Conservation (phyloP, 2,329 filamentous ascomycete genomes). For the Ambrosiella cleistominuta region DNA sequence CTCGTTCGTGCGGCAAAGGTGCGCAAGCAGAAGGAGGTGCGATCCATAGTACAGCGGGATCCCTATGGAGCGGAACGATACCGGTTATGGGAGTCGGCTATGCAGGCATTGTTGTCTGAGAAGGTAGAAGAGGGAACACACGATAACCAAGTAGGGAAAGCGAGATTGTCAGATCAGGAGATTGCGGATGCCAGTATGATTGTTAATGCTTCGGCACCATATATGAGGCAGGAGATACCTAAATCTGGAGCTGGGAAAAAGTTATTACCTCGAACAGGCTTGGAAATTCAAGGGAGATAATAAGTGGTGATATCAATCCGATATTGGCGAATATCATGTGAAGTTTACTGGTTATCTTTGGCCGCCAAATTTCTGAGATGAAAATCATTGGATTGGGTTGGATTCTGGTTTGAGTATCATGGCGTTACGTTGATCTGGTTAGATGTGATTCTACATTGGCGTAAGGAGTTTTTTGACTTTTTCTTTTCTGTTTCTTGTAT, state of each 20-base stretch:
- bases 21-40: conserved; percentile 46
- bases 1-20: conserved; percentile 45
- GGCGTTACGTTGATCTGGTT: neutral
- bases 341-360: neutral
- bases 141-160: neutral
- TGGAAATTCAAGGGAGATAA: conserved; percentile 10
- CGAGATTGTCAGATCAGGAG: conserved; percentile 21
- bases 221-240: conserved; percentile 9
- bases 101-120: conserved; percentile 36
- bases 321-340: neutral
- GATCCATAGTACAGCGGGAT: conserved; percentile 35
- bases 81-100: conserved; percentile 42
- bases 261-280: conserved; percentile 1
- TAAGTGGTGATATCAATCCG: neutral
- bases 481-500: neutral
- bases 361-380: neutral
- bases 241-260: conserved; percentile 10
- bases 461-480: neutral
- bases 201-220: conserved; percentile 27
- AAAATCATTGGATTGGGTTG: neutral
- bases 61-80: conserved; percentile 36
- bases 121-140: conserved; percentile 9
- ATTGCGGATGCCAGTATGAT: conserved; percentile 48
- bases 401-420: no score
- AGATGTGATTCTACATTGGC: neutral